These are phyloP conservation scores for Leucosporidium scottii DNA, from an alignment of 768 basidiomycete species.

Conservation along the genomic window DNA sequence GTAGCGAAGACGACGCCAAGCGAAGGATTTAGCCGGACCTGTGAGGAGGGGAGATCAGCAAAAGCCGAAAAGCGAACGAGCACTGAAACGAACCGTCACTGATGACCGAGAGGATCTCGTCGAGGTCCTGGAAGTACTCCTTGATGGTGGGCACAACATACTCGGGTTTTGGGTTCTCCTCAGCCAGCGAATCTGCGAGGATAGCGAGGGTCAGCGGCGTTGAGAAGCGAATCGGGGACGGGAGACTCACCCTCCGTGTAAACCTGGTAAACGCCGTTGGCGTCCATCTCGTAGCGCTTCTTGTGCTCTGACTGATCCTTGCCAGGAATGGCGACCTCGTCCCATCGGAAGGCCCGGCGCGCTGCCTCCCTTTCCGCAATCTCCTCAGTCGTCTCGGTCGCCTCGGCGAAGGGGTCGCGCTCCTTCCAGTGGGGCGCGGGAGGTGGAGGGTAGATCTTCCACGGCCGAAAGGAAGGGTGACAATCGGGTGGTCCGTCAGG, in stretches of 20 bases:
- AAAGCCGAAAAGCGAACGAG: too few relatives aligned
- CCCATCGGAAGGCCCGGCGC: conserved; percentile 52
- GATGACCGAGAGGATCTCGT: conserved; percentile 81
- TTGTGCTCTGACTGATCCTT: conserved; percentile 53
- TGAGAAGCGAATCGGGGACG: not conserved
- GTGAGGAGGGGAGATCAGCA: too few relatives aligned
- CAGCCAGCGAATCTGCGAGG: conserved; percentile 28
- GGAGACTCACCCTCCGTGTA: conserved; percentile 46
- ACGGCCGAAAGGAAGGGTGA: conserved; percentile 46
- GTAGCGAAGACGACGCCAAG: conserved; percentile 83
- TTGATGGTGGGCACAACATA: conserved; percentile 76
- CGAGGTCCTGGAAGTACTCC: conserved; percentile 94
- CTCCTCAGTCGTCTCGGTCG: conserved; percentile 33
- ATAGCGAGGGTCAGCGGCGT: not conserved
- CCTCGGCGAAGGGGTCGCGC: conserved; percentile 40
- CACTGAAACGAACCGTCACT: conserved; percentile 56
- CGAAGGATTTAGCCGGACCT: conserved; percentile 82
- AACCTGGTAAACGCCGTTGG: conserved; percentile 84
- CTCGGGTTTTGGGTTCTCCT: conserved; percentile 50
- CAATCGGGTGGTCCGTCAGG: conserved; percentile 6
- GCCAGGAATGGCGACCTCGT: conserved; percentile 67
- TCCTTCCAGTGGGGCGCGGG: conserved; percentile 92
- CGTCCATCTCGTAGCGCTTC: conserved; percentile 62
- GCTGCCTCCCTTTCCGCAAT: conserved; percentile 45
- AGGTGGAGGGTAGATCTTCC: conserved; percentile 86